Evolutionary conservation across 352 stramenopile species (phyloP), one percentile per base, ranked within the genome.

Genomic region (Phytophthora niederhauseri): DNA sequence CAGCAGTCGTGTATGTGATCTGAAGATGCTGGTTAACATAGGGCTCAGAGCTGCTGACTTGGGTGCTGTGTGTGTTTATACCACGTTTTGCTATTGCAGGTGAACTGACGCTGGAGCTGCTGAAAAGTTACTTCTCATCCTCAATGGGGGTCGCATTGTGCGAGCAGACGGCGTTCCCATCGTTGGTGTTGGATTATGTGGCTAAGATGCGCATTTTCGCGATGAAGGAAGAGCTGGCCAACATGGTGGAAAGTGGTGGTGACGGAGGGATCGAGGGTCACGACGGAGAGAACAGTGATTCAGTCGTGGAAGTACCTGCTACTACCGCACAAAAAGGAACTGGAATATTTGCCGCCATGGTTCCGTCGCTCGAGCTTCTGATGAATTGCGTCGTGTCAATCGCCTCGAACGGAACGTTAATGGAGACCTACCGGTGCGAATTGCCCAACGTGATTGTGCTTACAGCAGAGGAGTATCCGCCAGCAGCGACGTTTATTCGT

Each of bases 381-480:
- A 90, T 93, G 81, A 75, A 64, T 0, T 92, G 85, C 61, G 67
- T 93, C 1, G 58, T 90, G 50, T 82, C 80, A 5, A 80, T 95
- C 26, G 68, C 76, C 15, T 80, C 77, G 4, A 85, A 87, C 36
- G 45, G 62, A 7, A 52, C 58, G 0, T 66, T 95, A 12, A 87
- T 92, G 65, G 81, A 92, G 22, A 79, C 65, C 4, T 92, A 88
- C 61, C 77, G 85, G 5, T 95, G 87, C 46, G 87, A 95, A 49
- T 28, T 95, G 1, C 78, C 82, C 3, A 92, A 90, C 20, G 26
- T 95, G 12, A 77, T 95, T 43, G 70, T 77, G 7, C 68, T 95
- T 7, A 78, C 72, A 7, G 76, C 82, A 5, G 85, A 93, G 53
- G 73, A 93, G n/a, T 93, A 92, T 59, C 76, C 87, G 12, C 48